A percentile compares a stretch with the other conserved stretches of the same genome.
Conservation (phyloP, 1,139 yeast genomes). For the Nakaseomyces delphensis region DNA sequence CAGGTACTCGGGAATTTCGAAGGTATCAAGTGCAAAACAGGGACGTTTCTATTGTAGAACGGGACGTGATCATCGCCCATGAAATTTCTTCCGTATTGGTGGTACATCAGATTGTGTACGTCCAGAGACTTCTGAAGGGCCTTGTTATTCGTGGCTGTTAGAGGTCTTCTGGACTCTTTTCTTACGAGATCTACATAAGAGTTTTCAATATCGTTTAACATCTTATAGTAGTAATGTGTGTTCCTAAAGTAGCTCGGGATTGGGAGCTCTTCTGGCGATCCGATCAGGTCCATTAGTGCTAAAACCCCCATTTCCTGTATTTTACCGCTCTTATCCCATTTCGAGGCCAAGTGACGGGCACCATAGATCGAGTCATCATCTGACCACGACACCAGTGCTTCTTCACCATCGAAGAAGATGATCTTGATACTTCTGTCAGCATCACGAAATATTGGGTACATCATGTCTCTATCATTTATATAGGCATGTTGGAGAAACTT, state of each 20-base stretch:
- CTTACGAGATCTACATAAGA: conserved; percentile 9
- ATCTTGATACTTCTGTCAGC: conserved; percentile 37
- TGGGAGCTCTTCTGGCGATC: conserved; percentile 30
- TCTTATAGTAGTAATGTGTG: conserved; percentile 36
- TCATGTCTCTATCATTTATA: conserved; percentile 1
- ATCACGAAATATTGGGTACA: conserved; percentile 12
- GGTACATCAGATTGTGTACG: conserved; percentile 15
- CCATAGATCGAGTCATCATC: conserved; percentile 48
- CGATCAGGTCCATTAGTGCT: conserved; percentile 44
- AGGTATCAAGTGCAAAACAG: conserved; percentile 45
- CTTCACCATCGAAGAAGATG: conserved; percentile 53
- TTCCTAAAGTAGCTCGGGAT: conserved; percentile 41
- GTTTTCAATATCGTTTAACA: conserved; percentile 32
- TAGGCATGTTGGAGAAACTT: conserved; percentile 25
- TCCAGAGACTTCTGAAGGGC: conserved; percentile 16
- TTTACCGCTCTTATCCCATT: conserved; percentile 31
- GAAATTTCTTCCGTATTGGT: conserved; percentile 22
- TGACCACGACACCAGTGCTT: conserved; percentile 45
- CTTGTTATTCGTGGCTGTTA: conserved; percentile 1
- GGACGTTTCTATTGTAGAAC: conserved; percentile 39
- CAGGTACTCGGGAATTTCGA: conserved; percentile 41
- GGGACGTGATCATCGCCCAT: conserved; percentile 51
- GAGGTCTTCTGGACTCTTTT: neutral
- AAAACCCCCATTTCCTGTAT: conserved; percentile 34
- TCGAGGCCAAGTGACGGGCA: conserved; percentile 40